A percentile compares a stretch with the other conserved stretches of the same genome.
Conservation (phyloP, 371 early-diverging fungal genomes). For the Actinomucor elegans region DNA sequence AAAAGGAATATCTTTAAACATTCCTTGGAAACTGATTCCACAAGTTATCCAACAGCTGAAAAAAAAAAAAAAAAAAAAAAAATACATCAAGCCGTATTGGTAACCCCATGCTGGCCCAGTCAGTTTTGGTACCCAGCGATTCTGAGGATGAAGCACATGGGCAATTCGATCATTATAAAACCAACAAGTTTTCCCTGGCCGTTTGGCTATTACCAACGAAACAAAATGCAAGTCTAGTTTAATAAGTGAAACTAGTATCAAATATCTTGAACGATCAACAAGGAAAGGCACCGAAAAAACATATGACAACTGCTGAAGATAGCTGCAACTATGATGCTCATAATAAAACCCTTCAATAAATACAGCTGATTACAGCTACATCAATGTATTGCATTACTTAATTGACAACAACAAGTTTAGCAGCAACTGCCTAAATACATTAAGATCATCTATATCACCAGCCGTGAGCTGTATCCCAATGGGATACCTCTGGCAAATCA, state of each 20-base stretch:
- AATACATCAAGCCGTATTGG: conserved; percentile 11
- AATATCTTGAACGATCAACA: background rate
- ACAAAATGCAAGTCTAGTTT: conserved; percentile 1
- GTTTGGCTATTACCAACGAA: conserved; percentile 22
- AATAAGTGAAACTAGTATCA: background rate
- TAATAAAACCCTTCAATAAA: background rate
- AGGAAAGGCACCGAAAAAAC: background rate
- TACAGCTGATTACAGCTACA: no score
- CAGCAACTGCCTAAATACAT: background rate
- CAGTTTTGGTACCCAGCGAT: conserved; percentile 25
- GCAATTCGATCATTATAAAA: conserved; percentile 2
- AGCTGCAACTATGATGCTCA: background rate
- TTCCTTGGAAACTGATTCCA: conserved; percentile 19
- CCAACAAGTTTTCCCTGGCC: conserved; percentile 1
- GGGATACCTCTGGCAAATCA: background rate
- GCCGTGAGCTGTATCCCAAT: background rate
- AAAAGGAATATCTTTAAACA: background rate
- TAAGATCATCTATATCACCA: conserved; percentile 6
- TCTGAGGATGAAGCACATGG: background rate
- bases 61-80: conserved; percentile 4
- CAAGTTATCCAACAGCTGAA: conserved; percentile 25
- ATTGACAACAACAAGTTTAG: background rate
- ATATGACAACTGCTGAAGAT: conserved; percentile 6
- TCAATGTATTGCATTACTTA: background rate
- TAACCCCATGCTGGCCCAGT: conserved; percentile 29